Percentiles rank a stretch among this genome's conserved stretches.
phyloP scores from a whole-genome alignment of 371 early-diverging fungal species.

The Syncephalastrum sp. region DNA sequence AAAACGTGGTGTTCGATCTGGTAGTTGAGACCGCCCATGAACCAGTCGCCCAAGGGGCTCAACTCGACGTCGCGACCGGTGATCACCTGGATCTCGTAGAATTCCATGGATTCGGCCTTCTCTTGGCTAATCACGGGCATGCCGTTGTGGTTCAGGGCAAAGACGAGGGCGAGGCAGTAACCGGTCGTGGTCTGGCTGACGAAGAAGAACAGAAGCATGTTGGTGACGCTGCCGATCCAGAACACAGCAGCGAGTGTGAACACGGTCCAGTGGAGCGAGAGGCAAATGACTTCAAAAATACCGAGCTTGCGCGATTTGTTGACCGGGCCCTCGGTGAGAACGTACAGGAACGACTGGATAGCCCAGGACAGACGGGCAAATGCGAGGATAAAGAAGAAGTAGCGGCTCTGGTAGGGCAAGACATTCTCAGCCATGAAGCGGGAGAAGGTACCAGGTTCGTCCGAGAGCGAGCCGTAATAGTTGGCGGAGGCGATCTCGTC shows the following conservation, averaged over 20 bases:
- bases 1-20: slow-evolving; percentile 85
- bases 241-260: slow-evolving; percentile 57
- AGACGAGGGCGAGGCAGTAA: slow-evolving; percentile 76
- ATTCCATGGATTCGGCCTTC: slow-evolving; percentile 71
- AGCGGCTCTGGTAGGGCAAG: slow-evolving; percentile 69
- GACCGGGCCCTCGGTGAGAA: slow-evolving; percentile 52
- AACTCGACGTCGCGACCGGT: slow-evolving; percentile 82
- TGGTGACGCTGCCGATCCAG: slow-evolving; percentile 53
- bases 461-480: slow-evolving; percentile 59
- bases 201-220: slow-evolving; percentile 65
- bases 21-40: slow-evolving; percentile 84
- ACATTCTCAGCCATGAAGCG: slow-evolving; percentile 67
- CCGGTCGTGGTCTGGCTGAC: slow-evolving; percentile 75
- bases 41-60: slow-evolving; percentile 71
- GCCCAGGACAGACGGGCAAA: slow-evolving; percentile 83
- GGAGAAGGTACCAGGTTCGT: slow-evolving; percentile 44
- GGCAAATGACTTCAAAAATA: slow-evolving; percentile 57
- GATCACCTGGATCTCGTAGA: slow-evolving; percentile 75
- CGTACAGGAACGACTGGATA: slow-evolving; percentile 64
- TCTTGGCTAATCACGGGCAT: slow-evolving; percentile 81
- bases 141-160: slow-evolving; percentile 88
- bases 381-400: slow-evolving; percentile 80
- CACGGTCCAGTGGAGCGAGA: slow-evolving; percentile 73
- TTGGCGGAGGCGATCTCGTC: slow-evolving; percentile 81
- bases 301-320: slow-evolving; percentile 50